Conservation (phyloP, 2,329 filamentous ascomycete species). For the Gnomoniopsis smithogilvyi region DNA sequence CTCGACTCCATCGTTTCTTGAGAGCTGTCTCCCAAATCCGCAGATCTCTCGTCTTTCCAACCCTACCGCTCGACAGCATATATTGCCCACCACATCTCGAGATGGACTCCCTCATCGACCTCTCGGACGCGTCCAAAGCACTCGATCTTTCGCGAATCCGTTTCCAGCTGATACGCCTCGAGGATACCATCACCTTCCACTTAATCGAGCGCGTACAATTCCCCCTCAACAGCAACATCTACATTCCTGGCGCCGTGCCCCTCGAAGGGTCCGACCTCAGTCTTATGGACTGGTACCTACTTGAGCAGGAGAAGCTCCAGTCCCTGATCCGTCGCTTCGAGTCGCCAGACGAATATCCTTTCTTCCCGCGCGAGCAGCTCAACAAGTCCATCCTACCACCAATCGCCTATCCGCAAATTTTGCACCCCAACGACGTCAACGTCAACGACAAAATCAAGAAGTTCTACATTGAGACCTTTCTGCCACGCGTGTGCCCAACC, state of each 20-base stretch:
- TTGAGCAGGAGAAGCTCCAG: conserved; percentile 85
- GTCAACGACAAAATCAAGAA: conserved; percentile 84
- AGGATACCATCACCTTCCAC: conserved; percentile 97
- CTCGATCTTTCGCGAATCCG: conserved; percentile 89
- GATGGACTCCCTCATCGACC: conserved; percentile 91
- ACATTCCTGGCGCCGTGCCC: conserved; percentile 72
- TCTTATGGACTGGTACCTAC: conserved; percentile 92
- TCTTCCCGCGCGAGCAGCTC: conserved; percentile 76
- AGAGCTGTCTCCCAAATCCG: not conserved
- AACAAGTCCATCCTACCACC: conserved; percentile 81
- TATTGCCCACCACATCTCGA: conserved; percentile 17
- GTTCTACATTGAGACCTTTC: conserved; percentile 78
- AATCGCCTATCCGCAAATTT: conserved; percentile 81
- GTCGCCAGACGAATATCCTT: conserved; percentile 94
- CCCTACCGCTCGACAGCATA: not conserved
- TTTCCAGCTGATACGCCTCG: conserved; percentile 88
- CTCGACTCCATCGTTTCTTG: not conserved
- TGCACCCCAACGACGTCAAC: conserved; percentile 86
- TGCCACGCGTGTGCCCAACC: conserved; percentile 78
- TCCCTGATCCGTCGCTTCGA: conserved; percentile 93
- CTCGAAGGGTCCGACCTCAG: conserved; percentile 72
- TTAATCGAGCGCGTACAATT: conserved; percentile 98
- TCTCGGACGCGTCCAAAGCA: conserved; percentile 79
- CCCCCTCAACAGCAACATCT: conserved; percentile 85
- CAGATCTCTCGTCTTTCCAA: not conserved